Conservation (phyloP, 345 rosid genomes). For the Aquilaria malaccensis region DNA sequence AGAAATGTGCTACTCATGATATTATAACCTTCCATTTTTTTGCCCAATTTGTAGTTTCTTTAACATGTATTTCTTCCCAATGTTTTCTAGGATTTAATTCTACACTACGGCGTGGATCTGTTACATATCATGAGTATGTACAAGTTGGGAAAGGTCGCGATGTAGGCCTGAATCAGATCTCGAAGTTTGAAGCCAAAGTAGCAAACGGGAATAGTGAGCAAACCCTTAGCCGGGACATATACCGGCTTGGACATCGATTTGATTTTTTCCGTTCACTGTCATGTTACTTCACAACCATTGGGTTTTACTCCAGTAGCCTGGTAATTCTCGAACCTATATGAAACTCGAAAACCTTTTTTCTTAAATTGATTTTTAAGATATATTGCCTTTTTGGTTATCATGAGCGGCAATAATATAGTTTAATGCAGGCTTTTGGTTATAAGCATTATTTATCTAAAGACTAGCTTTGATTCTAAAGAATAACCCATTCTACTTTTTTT, state of each 20-base stretch:
- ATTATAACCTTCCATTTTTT: not conserved
- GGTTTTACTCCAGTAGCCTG: conserved; percentile 90
- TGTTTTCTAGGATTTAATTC: conserved; percentile 65
- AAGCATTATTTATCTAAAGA: too few species aligned
- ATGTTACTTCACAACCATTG: conserved; percentile 92
- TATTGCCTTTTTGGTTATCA: not conserved
- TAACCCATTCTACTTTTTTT: too few species aligned
- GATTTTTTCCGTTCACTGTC: conserved; percentile 97
- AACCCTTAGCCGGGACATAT: conserved; percentile 83
- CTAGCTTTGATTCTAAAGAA: too few species aligned
- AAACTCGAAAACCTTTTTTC: not conserved
- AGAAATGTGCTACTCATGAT: conserved; percentile 16
- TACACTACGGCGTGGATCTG: conserved; percentile 68
- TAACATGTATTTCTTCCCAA: conserved; percentile 13
- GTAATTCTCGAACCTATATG: conserved; percentile 28
- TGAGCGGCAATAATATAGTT: not conserved
- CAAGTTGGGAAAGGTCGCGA: conserved; percentile 99
- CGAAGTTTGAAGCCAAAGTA: conserved; percentile 95
- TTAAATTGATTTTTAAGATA: not conserved
- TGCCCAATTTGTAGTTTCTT: conserved; percentile 9
- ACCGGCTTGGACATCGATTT: conserved; percentile 77
- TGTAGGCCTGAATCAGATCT: conserved; percentile 93
- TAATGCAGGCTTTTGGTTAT: too few species aligned
- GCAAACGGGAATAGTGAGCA: conserved; percentile 98
- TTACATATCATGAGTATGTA: conserved; percentile 81